Evolutionary conservation across 768 basidiomycete species (phyloP).

Genomic region (Leucosporidium creatinivorum): DNA sequence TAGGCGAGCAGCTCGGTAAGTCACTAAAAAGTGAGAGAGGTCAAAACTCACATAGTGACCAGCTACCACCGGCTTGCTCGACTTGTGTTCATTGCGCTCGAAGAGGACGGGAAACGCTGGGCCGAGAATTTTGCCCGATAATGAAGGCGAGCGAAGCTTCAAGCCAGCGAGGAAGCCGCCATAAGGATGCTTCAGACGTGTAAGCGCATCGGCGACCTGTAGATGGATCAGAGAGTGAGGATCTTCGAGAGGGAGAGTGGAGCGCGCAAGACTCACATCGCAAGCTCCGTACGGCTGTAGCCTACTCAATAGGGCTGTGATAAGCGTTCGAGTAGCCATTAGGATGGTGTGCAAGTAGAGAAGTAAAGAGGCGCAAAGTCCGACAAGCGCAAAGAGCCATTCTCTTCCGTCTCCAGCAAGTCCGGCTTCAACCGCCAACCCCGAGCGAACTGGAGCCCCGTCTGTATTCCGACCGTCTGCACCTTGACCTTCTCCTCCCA

Average conservation of each 20-base stretch:
- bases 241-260: no score
- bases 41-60: slow-evolving; percentile 1
- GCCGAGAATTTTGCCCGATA: not conserved
- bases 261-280: not conserved
- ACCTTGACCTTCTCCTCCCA: no score
- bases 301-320: not conserved
- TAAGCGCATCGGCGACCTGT: not conserved
- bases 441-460: no score
- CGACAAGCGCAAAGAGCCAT: no score
- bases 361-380: no score
- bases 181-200: slow-evolving; percentile 2
- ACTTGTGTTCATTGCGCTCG: not conserved
- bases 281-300: not conserved
- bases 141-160: not conserved
- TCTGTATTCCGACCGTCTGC: no score
- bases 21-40: no score
- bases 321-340: not conserved
- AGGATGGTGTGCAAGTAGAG: not conserved
- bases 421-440: no score
- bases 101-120: not conserved
- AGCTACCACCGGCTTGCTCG: not conserved
- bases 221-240: no score
- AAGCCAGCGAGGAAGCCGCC: not conserved
- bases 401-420: no score
- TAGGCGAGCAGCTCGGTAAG: not conserved